phyloP scores from a whole-genome alignment of 768 basidiomycete species.

The Termitomyces sp. region DNA sequence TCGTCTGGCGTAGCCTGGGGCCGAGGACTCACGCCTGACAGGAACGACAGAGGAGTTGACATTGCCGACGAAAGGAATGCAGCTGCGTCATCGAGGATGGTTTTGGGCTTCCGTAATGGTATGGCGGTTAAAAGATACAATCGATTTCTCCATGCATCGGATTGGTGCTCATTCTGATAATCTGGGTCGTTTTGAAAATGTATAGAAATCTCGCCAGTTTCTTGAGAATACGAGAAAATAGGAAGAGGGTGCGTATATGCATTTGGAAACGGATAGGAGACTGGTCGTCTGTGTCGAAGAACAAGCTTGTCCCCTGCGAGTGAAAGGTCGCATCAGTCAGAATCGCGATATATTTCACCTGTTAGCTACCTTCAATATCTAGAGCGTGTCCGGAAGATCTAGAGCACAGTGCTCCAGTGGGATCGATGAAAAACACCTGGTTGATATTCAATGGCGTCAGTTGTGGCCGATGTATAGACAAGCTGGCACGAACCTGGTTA shows the following conservation, averaged over 20 bases:
- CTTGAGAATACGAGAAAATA: constrained; percentile 51
- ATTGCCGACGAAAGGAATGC: constrained; percentile 59
- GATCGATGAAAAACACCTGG: constrained; percentile 83
- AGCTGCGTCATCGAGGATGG: constrained; percentile 68
- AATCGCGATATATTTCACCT: not conserved
- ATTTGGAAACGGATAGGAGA: constrained; percentile 77
- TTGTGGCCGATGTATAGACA: not conserved
- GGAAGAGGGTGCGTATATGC: constrained; percentile 72
- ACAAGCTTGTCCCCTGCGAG: constrained; percentile 57
- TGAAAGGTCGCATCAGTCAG: not conserved
- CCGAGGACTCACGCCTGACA: constrained; percentile 32
- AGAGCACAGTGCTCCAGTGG: constrained; percentile 71
- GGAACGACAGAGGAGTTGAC: constrained; percentile 49
- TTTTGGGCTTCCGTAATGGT: constrained; percentile 62
- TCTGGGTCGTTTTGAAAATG: constrained; percentile 60
- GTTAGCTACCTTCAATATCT: constrained; percentile 60
- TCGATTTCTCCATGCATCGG: constrained; percentile 51
- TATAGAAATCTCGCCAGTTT: constrained; percentile 54
- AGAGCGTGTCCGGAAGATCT: constrained; percentile 77
- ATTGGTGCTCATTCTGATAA: constrained; percentile 38
- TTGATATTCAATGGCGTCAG: not conserved
- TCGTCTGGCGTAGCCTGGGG: constrained; percentile 56
- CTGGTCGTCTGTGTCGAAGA: constrained; percentile 70
- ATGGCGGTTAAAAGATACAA: constrained; percentile 61
- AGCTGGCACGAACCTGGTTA: constrained; percentile 53